Evolutionary conservation across 2,329 filamentous ascomycete species (phyloP), one percentile per base, ranked within the genome.

Genomic region (Venturia oleaginea): DNA sequence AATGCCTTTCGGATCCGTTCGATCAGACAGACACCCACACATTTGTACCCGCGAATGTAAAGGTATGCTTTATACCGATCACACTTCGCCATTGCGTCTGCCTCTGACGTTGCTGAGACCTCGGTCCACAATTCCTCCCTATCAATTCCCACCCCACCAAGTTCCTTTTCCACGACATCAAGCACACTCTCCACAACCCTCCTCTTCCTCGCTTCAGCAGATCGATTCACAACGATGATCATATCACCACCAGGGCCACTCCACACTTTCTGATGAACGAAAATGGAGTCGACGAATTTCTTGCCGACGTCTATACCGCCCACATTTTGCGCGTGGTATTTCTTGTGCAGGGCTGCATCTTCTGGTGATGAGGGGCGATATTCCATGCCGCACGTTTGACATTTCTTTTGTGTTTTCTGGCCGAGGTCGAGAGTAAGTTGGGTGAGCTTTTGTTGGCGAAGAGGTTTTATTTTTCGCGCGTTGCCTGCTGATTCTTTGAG

Each of bases 341-440:
- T 85, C 68, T 82, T 82, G 70, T 89, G 86, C 63, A 88, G 70
- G 7, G 80, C 80, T n/a, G 79, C 76, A 68, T 89, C 86, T 69
- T 87, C 84, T 7, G 77, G 74, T 61, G 83, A 82, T 0, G 85
- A 86, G 4, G 84, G 82, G 40, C 85, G 80, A 68, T 88, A 89
- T 63, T 86, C 83, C 86, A 89, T 89, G 0, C 84, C 83, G 69
- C 86, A 89, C 2, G 76, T 77, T 43, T 77, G 76, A 73, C 86
- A 89, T 32, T 34, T 22, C 42, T 54, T 51, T 27, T 42, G 63
- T 24, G 54, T 40, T 37, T 37, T 38, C n/a, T 57, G 55, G 22
- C 64, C 64, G 32, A 65, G 64, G 22, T 65, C 63, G 43, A 66
- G 55, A 6, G 48, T 42, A 13, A 65, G 27, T 51, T 66, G 65